These are phyloP conservation scores for Leishmania braziliensis DNA, from an alignment of 208 protist genomes.

Conservation along the genomic window DNA sequence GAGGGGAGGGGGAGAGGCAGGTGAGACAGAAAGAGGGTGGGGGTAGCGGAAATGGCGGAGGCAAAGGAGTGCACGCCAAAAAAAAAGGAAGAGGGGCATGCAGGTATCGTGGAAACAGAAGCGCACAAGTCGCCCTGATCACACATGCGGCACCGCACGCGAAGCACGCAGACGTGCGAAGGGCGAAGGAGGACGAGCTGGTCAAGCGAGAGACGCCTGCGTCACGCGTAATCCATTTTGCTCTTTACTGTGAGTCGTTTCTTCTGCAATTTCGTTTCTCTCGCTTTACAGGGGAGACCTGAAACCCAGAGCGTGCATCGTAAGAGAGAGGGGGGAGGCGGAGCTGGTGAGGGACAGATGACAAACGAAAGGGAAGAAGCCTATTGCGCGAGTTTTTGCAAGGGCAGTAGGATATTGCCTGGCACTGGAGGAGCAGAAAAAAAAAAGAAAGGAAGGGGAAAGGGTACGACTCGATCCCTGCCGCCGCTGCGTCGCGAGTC, in stretches of 20 bases:
- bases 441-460: background rate
- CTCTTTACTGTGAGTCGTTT: too few species aligned
- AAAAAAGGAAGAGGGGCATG: slow-evolving; percentile 5
- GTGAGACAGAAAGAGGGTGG: background rate
- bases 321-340: background rate
- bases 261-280: background rate
- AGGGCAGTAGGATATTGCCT: too few species aligned
- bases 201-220: background rate
- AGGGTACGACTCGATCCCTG: background rate
- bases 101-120: background rate
- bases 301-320: background rate
- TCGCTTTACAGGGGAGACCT: background rate
- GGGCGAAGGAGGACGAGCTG: background rate
- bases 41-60: background rate
- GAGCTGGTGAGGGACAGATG: background rate
- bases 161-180: background rate
- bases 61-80: background rate
- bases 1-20: background rate
- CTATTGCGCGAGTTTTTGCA: too few species aligned
- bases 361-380: too few species aligned
- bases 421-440: background rate
- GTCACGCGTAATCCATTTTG: too few species aligned
- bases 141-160: background rate
- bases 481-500: background rate
- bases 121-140: background rate